These are phyloP conservation scores for Pythium biforme DNA, from an alignment of 352 stramenopile genomes.

Conservation along the genomic window DNA sequence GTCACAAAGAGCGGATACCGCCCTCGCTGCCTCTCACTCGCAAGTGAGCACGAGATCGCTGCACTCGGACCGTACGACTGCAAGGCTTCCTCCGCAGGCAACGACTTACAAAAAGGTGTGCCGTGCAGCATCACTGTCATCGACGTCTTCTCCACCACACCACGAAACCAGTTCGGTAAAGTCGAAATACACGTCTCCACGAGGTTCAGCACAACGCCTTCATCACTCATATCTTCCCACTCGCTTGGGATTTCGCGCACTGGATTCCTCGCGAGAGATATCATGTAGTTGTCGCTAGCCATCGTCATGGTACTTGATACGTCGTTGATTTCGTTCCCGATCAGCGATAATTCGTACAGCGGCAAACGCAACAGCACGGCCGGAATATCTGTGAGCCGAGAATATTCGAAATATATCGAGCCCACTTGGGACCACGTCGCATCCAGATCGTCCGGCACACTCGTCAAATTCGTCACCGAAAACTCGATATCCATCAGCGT, in stretches of 20 bases:
- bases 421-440: background rate
- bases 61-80: background rate
- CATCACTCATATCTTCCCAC: background rate
- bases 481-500: constrained; percentile 21
- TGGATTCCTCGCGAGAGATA: constrained; percentile 6
- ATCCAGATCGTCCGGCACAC: constrained; percentile 12
- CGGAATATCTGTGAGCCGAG: background rate
- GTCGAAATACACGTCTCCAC: constrained; percentile 2
- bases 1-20: constrained; percentile 13
- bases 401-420: constrained; percentile 20
- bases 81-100: background rate
- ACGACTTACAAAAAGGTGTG: constrained; percentile 10
- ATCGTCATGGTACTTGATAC: constrained; percentile 1
- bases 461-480: constrained; percentile 14
- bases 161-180: background rate
- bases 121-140: background rate
- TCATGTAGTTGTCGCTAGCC: background rate
- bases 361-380: constrained; percentile 1
- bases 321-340: constrained; percentile 9
- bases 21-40: background rate
- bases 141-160: background rate
- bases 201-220: background rate
- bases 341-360: constrained; percentile 12
- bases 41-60: background rate
- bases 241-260: background rate